These are phyloP conservation scores for Elsinoe fawcettii DNA, from an alignment of 2,329 filamentous ascomycete species.

Conservation along the genomic window DNA sequence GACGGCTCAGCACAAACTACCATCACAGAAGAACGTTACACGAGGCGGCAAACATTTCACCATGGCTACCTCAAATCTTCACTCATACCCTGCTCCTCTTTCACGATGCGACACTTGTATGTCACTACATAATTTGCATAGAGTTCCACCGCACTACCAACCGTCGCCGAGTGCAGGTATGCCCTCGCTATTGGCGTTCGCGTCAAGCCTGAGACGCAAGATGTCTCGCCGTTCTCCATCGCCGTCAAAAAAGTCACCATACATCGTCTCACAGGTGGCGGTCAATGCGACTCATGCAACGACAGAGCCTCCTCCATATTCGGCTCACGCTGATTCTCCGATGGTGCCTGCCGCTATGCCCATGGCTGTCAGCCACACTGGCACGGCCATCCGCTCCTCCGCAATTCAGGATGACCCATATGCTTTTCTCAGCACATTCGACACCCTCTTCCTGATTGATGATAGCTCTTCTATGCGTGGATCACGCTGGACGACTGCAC, in stretches of 20 bases:
- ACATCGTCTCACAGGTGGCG: not conserved
- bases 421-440: slow-evolving; percentile 68
- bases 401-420: slow-evolving; percentile 56
- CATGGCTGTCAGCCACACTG: slow-evolving; percentile 22
- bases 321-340: slow-evolving; percentile 32
- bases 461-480: slow-evolving; percentile 84
- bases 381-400: slow-evolving; percentile 17
- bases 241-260: not conserved
- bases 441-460: slow-evolving; percentile 86
- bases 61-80: not conserved
- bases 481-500: slow-evolving; percentile 66
- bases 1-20: not conserved
- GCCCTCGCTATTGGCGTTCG: not conserved
- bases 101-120: slow-evolving; percentile 7
- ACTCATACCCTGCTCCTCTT: not conserved
- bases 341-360: slow-evolving; percentile 36
- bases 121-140: not conserved
- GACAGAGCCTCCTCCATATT: not conserved
- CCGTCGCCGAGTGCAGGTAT: not conserved
- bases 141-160: not conserved
- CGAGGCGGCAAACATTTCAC: not conserved
- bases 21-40: not conserved
- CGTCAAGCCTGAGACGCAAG: not conserved
- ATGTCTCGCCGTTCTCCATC: not conserved
- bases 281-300: not conserved